phyloP scores from a whole-genome alignment of 179 eudicot species.

The Vitellaria paradoxa region DNA sequence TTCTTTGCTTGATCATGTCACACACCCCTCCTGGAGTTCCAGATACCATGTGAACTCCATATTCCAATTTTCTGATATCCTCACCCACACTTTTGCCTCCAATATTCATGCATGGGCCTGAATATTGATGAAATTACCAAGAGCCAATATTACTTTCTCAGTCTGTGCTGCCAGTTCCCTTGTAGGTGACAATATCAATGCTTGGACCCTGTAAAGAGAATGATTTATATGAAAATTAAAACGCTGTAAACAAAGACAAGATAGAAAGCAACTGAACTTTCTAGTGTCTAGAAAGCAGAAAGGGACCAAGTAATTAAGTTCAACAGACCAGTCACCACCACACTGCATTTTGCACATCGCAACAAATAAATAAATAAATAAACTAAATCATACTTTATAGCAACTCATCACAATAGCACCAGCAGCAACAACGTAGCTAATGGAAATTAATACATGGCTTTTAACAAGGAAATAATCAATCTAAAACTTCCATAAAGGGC shows the following conservation, averaged over 20 bases:
- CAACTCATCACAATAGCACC: not conserved
- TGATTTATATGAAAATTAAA: not conserved
- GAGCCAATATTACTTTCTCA: slow-evolving; percentile 70
- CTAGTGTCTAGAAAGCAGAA: not conserved
- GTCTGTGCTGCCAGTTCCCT: slow-evolving; percentile 94
- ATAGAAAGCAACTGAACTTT: not conserved
- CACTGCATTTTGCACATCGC: too few relatives aligned
- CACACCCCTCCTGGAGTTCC: slow-evolving; percentile 98
- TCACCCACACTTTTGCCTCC: slow-evolving; percentile 98
- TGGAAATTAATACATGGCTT: too few relatives aligned
- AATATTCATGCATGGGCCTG: slow-evolving; percentile 93
- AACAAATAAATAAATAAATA: too few relatives aligned
- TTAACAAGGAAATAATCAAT: too few relatives aligned
- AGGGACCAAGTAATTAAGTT: not conserved
- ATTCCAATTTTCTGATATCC: slow-evolving; percentile 83
- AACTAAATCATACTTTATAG: not conserved
- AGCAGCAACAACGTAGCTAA: too few relatives aligned
- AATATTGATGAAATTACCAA: slow-evolving; percentile 72
- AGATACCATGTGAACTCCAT: slow-evolving; percentile 94
- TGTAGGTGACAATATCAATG: slow-evolving; percentile 89
- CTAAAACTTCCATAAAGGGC: too few relatives aligned
- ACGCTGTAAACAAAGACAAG: not conserved
- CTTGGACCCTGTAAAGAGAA: slow-evolving; percentile 65
- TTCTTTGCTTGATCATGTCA: slow-evolving; percentile 96
- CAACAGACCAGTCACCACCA: not conserved